Percentiles rank a stretch among this genome's conserved stretches.
Conservation (phyloP, 2,329 filamentous ascomycete species). For the Aspergillus brasiliensis region DNA sequence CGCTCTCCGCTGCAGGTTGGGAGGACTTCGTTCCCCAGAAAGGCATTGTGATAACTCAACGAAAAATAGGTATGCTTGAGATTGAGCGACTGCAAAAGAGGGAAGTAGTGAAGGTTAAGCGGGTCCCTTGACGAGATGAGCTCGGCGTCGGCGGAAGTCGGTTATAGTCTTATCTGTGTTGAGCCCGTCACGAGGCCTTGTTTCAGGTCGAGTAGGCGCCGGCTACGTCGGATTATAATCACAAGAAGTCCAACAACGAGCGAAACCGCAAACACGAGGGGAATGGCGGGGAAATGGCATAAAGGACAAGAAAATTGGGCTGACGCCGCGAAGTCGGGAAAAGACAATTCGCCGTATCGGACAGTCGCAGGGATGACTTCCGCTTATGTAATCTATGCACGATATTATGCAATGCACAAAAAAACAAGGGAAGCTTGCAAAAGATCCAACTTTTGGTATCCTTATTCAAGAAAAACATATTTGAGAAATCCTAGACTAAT, state of each 20-base stretch:
- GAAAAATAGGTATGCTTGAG: background rate
- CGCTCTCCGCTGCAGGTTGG: constrained; percentile 31
- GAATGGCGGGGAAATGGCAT: background rate
- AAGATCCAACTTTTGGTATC: background rate
- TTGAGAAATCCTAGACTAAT: constrained; percentile 12
- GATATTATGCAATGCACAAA: background rate
- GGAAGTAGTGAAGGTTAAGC: background rate
- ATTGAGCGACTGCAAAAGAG: background rate
- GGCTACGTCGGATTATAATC: background rate
- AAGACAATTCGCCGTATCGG: background rate
- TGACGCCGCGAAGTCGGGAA: background rate
- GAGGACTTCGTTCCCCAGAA: constrained; percentile 36
- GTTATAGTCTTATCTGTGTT: background rate
- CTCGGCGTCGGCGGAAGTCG: background rate
- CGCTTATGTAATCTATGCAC: constrained; percentile 3
- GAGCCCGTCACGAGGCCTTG: background rate
- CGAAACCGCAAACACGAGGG: background rate
- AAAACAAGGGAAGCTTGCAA: no score
- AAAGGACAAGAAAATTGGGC: background rate
- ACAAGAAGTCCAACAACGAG: background rate
- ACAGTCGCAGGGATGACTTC: background rate
- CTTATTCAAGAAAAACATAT: constrained; percentile 2
- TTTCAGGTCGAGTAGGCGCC: background rate
- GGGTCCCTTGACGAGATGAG: background rate
- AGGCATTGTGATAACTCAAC: constrained; percentile 21